Evolutionary conservation across 768 basidiomycete species (phyloP), one percentile per base, ranked within the genome.

Genomic region (Xerocomus spinulosus): DNA sequence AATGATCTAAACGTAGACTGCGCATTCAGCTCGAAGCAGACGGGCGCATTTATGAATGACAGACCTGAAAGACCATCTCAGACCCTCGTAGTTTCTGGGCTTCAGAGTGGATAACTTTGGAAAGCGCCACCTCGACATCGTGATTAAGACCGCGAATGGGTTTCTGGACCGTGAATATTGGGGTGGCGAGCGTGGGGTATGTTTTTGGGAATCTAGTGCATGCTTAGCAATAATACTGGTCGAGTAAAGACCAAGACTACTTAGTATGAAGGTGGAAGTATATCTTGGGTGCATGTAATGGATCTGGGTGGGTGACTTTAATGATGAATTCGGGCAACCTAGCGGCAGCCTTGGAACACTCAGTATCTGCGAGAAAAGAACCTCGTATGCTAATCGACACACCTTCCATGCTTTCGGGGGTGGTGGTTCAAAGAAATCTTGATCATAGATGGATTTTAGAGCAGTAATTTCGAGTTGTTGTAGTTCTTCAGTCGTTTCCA

Each of bases 381-480:
- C n/a, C n/a, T 28, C 29, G 39, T 9, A 64, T 68, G 18, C 26
- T 9, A 8, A n/a, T 14, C 5, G 18, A 45, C 49, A 10, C 32
- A 87, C 88, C 77, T 89, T 91, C 89, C 90, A 92, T 42, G 79
- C 89, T 60, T 80, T 88, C 26, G 85, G 83, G 14, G 87, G 82
- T 18, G 83, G 83, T 46, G 76, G 77, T 58, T 85, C 78, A 21
- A 81, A 74, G 59, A 88, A 91, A 59, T 91, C 82, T 52, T 85
- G 78, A 55, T 75, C 83, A 69, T 86, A 92, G 51, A 92, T 92
- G 51, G 87, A 83, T 63, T 80, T 79, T 52, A 92, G 73, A 25
- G 82, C 86, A 41, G 83, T 85, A 52, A 92, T 85, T 74, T 92
- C 89, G 56, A 72, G 68, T 50, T 74, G 73, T 63, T 78, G 78